Conservation (phyloP, 1,284 basidiomycete species). For the Schizopora paradoxa region DNA sequence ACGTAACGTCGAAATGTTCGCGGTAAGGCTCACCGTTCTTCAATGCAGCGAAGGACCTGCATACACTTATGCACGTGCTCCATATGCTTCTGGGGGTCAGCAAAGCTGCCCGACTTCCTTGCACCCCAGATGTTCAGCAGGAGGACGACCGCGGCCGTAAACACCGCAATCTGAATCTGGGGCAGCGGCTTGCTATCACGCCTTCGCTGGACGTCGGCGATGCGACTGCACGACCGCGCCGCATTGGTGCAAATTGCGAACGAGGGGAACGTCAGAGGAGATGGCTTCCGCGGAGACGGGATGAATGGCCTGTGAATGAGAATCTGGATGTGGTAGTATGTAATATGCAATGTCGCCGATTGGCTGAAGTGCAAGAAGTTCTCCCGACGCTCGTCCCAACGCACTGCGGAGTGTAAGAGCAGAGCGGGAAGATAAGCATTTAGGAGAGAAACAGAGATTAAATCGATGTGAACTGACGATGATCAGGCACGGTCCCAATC, state of each 20-base stretch:
- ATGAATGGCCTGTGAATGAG: constrained; percentile 81
- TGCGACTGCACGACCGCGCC: constrained; percentile 71
- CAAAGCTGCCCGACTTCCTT: constrained; percentile 49
- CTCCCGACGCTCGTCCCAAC: constrained; percentile 69
- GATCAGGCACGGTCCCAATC: constrained; percentile 67
- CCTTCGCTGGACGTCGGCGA: constrained; percentile 52
- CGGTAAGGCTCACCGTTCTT: constrained; percentile 38
- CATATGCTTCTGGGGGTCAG: constrained; percentile 58
- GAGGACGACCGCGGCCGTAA: constrained; percentile 63
- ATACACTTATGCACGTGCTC: constrained; percentile 69
- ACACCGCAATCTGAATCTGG: constrained; percentile 43
- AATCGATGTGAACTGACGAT: constrained; percentile 37
- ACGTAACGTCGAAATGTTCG: background rate
- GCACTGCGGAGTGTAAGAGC: constrained; percentile 43
- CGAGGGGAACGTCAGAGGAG: constrained; percentile 59
- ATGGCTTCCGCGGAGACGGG: constrained; percentile 55
- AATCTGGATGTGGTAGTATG: constrained; percentile 73
- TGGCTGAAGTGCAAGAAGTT: constrained; percentile 59
- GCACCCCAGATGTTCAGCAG: constrained; percentile 73
- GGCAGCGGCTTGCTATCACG: constrained; percentile 29
- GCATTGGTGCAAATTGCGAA: constrained; percentile 83
- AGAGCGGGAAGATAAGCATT: constrained; percentile 10
- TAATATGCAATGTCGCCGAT: constrained; percentile 59
- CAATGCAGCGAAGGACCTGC: constrained; percentile 48
- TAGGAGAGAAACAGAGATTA: background rate